Percentiles rank a stretch among this genome's conserved stretches.
Evolutionary conservation across 129 eudicot genomes (phyloP).

Genomic region (Erigeron canadensis): DNA sequence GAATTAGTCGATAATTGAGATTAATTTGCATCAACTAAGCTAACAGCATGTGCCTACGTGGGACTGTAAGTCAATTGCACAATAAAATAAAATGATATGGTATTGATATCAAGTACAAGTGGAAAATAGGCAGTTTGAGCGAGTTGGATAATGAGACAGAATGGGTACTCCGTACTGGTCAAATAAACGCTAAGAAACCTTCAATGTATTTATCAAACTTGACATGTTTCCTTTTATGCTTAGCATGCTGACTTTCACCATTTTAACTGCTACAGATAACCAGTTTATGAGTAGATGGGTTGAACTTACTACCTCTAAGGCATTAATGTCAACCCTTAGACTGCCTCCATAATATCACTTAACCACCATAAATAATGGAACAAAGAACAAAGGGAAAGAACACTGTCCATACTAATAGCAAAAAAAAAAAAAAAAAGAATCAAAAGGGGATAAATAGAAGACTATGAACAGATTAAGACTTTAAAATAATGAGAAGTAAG

Average conservation of each 20-base stretch:
- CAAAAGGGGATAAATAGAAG: too few relatives aligned
- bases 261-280: background rate
- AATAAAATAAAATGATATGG: background rate
- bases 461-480: too few relatives aligned
- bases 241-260: background rate
- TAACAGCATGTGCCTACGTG: background rate
- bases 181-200: background rate
- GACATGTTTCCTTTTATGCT: background rate
- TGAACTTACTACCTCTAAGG: background rate
- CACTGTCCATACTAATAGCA: too few relatives aligned
- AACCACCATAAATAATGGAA: background rate
- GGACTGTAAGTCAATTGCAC: constrained; percentile 1
- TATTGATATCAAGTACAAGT: background rate
- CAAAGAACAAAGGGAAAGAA: background rate
- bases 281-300: background rate
- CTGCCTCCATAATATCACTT: background rate
- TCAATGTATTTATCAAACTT: background rate
- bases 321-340: background rate
- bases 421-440: too few relatives aligned
- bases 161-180: background rate
- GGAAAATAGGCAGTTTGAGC: background rate
- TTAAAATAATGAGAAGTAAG: background rate
- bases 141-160: background rate
- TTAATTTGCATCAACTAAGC: background rate
- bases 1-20: constrained; percentile 2